Conservation (phyloP, 495 filamentous ascomycete species). For the Aspergillus sclerotiicarbonarius region DNA sequence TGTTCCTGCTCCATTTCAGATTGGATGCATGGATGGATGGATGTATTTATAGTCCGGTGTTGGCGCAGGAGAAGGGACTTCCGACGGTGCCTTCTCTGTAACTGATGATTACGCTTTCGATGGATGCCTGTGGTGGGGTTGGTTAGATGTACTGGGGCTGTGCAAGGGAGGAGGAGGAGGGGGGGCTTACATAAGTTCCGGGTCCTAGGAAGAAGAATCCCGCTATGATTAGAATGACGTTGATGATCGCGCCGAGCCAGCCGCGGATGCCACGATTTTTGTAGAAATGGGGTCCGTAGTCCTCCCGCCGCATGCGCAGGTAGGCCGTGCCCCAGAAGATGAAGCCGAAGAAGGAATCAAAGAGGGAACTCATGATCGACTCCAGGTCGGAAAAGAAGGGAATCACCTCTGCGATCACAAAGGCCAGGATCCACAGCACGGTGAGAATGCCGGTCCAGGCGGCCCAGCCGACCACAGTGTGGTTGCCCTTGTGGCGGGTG, state of each 20-base stretch:
- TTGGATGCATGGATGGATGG: too few relatives aligned
- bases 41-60: conserved; percentile 48
- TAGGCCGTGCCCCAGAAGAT: conserved; percentile 94
- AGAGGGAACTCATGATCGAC: conserved; percentile 83
- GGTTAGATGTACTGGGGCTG: conserved; percentile 11
- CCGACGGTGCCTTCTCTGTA: conserved; percentile 55
- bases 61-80: conserved; percentile 62
- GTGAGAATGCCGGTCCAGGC: conserved; percentile 74
- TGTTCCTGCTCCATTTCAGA: too few relatives aligned
- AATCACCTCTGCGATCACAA: conserved; percentile 84
- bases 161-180: background rate
- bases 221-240: conserved; percentile 65
- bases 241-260: conserved; percentile 59
- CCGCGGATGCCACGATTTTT: conserved; percentile 59
- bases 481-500: conserved; percentile 69
- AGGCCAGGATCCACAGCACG: conserved; percentile 70
- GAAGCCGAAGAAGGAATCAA: conserved; percentile 91
- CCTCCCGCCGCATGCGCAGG: conserved; percentile 72
- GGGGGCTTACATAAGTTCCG: conserved; percentile 73
- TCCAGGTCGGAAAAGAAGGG: conserved; percentile 86
- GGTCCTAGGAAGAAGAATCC: conserved; percentile 73
- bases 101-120: conserved; percentile 63
- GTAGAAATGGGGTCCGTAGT: conserved; percentile 61
- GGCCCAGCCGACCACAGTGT: conserved; percentile 80
- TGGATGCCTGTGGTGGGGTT: conserved; percentile 39